Conservation (phyloP, 108 stramenopile genomes). For the Cyclotella choctawhatcheeana region DNA sequence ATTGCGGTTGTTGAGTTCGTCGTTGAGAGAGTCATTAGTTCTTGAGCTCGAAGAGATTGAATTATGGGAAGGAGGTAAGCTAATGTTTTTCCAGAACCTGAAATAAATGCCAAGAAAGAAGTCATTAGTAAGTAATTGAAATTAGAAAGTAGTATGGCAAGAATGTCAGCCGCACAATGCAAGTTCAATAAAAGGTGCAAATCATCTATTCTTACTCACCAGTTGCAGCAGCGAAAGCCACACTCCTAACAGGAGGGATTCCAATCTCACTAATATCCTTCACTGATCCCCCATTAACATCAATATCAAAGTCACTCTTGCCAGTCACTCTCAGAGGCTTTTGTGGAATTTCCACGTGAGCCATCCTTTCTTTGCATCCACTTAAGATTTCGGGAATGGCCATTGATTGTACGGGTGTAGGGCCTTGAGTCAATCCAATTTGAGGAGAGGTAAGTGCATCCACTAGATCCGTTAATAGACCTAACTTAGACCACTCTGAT, state of each 20-base stretch:
- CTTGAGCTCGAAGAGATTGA: conserved; percentile 80
- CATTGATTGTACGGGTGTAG: conserved; percentile 82
- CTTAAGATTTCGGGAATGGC: conserved; percentile 76
- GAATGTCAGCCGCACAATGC: no score
- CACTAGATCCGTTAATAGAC: conserved; percentile 71
- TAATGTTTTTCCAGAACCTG: conserved; percentile 89
- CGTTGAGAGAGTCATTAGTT: conserved; percentile 60
- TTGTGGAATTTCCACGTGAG: conserved; percentile 22
- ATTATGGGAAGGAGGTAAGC: conserved; percentile 89
- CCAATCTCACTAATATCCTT: background rate
- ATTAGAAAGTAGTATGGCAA: no score
- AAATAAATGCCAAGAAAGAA: no score
- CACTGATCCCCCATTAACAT: background rate
- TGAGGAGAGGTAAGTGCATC: conserved; percentile 30
- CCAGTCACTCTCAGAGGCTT: background rate
- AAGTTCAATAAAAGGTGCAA: no score
- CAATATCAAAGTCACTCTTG: conserved; percentile 13
- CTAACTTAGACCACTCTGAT: conserved; percentile 67
- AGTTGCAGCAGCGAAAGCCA: conserved; percentile 23
- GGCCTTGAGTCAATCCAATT: conserved; percentile 48
- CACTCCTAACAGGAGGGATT: conserved; percentile 20
- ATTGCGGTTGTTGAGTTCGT: conserved; percentile 14
- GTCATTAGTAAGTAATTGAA: no score
- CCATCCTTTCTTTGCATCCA: conserved; percentile 52
- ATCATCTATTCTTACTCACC: no score